phyloP scores from a whole-genome alignment of 805 yeast genomes.

The Metschnikowia drakensbergensis region DNA sequence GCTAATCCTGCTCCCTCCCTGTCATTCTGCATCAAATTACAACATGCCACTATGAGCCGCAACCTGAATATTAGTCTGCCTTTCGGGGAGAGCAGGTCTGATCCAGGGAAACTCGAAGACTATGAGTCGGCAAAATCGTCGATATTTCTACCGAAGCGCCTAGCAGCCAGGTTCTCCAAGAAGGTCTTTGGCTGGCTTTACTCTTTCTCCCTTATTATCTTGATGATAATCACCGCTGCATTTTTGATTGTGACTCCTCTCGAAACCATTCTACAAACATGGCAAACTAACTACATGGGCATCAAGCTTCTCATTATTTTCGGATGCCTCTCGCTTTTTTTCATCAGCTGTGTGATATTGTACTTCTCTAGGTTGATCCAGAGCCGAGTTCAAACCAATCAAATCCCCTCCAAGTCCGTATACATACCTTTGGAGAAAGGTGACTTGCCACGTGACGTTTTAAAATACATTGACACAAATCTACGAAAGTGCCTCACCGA shows the following conservation, averaged over 20 bases:
- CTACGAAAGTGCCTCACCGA: constrained; percentile 28
- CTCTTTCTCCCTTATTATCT: constrained; percentile 40
- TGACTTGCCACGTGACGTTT: constrained; percentile 40
- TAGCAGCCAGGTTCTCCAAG: constrained; percentile 18
- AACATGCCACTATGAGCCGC: constrained; percentile 2
- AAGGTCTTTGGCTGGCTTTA: constrained; percentile 40
- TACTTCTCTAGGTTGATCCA: constrained; percentile 58
- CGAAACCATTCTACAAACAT: constrained; percentile 65
- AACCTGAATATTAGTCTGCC: not conserved
- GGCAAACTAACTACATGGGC: constrained; percentile 55
- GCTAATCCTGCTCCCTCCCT: not conserved
- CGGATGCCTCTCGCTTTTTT: constrained; percentile 61
- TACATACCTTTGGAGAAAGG: constrained; percentile 61
- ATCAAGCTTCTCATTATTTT: constrained; percentile 79
- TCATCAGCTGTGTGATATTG: constrained; percentile 46
- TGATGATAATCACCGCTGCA: constrained; percentile 41
- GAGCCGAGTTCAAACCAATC: constrained; percentile 56
- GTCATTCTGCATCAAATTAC: not conserved
- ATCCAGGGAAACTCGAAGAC: not conserved
- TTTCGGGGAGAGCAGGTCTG: not conserved
- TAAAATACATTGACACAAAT: constrained; percentile 22
- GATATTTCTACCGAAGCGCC: constrained; percentile 10
- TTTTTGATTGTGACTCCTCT: constrained; percentile 71
- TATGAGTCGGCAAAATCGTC: not conserved
- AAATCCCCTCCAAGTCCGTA: constrained; percentile 60